Evolutionary conservation across 2,329 filamentous ascomycete species (phyloP), one percentile per base, ranked within the genome.

Genomic region (Nigrograna mackinnonii): DNA sequence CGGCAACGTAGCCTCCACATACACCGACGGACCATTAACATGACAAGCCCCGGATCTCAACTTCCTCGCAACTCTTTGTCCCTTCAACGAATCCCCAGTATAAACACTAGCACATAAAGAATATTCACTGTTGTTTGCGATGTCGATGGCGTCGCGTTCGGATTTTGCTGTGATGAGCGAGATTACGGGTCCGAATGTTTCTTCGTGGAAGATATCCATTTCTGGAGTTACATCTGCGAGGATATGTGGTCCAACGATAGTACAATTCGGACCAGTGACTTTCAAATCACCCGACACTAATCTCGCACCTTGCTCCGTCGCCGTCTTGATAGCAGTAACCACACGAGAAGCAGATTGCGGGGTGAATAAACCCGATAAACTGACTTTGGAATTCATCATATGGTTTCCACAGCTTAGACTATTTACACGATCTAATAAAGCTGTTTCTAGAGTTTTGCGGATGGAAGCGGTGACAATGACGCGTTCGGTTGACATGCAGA

Each of bases 401-500:
- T 43, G 84, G 65, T 18, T n/a, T n/a, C n/a, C n/a, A n/a, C n/a
- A n/a, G n/a, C n/a, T n/a, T n/a, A n/a, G n/a, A n/a, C n/a, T n/a
- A n/a, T n/a, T n/a, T n/a, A n/a, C n/a, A n/a, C n/a, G n/a, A n/a
- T n/a, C n/a, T n/a, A n/a, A n/a, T n/a, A n/a, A n/a, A n/a, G n/a
- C n/a, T 88, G 19, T 87, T 85, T 55, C 92, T 84, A 22, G n/a
- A n/a, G n/a, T n/a, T n/a, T n/a, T n/a, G n/a, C n/a, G n/a, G n/a
- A n/a, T n/a, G n/a, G 69, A 69, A 38, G 70, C 70, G 58, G 82
- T 75, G 17, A 84, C 78, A 17, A 83, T 58, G 49, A 91, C 83
- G 22, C 82, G 79, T 69, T 91, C 88, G 0, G 87, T 91, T 16
- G 79, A 78, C 87, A 92, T 91, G 75, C 89, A 92, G 36, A 91